Evolutionary conservation across 495 filamentous ascomycete genomes (phyloP), one percentile per base, ranked within the genome.

Genomic region (Neurospora hispaniola): DNA sequence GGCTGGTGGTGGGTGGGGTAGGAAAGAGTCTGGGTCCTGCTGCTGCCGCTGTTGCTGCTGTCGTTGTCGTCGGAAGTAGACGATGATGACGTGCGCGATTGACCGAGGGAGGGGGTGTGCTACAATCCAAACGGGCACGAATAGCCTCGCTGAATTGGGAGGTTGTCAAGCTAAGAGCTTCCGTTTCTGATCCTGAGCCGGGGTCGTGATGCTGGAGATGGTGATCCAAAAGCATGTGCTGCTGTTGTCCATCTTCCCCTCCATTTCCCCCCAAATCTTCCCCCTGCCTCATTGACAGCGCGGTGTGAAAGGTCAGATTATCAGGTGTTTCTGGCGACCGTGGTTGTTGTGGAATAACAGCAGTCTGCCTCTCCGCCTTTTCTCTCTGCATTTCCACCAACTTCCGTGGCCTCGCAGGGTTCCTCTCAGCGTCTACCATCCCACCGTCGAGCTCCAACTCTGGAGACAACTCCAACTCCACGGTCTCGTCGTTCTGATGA

Each of bases 401-500:
- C 43, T 20, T 18, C 43, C 8, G 9, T 1, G n/a, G 1, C 43
- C 9, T 18, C 42, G 2, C 14, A 2, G 12, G 42, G 42, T 74
- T 79, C 43, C 9, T 18, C 14, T 0, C 42, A 2, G 12, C 14
- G 42, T 74, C 79, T 38, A 71, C 77, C 70, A 76, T 79, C 73
- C 82, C 74, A n/a, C 76, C 79, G 5, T 31, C 27, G 73, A 81
- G 82, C 84, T 82, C 81, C 72, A 71, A 76, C 72, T 42, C 42
- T 39, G 9, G 38, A 8, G 79, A 84, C 73, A 82, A 86, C 41
- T 82, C 80, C 75, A 81, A 74, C 41, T 85, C 80, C 3, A 82
- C 44, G 0, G 83, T 85, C 71, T 90, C 86, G 38, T 87, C 80
- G 11, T 66, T 4, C 27, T 62, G n/a, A 14, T 86, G 86, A 23